These are phyloP conservation scores for Colletotrichum gigasporum DNA, from an alignment of 2,329 filamentous ascomycete genomes.

Conservation along the genomic window DNA sequence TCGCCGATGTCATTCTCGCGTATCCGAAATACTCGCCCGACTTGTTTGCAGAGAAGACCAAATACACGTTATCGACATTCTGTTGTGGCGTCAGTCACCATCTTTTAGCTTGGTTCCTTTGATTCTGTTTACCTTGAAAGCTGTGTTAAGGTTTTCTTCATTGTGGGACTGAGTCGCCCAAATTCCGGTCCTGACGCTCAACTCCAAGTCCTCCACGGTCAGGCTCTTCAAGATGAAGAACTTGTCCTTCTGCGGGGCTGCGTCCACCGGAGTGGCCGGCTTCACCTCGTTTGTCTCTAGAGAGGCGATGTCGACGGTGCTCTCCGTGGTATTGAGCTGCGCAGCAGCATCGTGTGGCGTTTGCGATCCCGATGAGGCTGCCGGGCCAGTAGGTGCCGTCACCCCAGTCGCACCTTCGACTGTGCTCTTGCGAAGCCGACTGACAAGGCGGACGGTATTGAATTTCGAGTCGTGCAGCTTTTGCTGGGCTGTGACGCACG, in stretches of 20 bases:
- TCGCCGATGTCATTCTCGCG: slow-evolving; percentile 86
- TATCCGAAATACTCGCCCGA: slow-evolving; percentile 98
- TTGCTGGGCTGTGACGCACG: slow-evolving; percentile 79
- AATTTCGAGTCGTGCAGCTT: slow-evolving; percentile 93
- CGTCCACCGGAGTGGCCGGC: slow-evolving; percentile 25
- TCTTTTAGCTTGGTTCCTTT: neutral
- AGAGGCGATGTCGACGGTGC: neutral
- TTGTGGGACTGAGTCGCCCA: slow-evolving; percentile 98
- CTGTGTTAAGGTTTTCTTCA: slow-evolving; percentile 82
- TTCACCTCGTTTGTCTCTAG: slow-evolving; percentile 10
- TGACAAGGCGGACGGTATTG: slow-evolving; percentile 85
- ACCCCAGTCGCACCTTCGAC: slow-evolving; percentile 56
- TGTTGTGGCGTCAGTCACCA: slow-evolving; percentile 47
- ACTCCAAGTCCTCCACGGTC: slow-evolving; percentile 87
- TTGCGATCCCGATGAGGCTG: slow-evolving; percentile 43
- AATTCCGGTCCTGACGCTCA: slow-evolving; percentile 85
- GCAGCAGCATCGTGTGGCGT: slow-evolving; percentile 4
- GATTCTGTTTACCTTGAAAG: slow-evolving; percentile 73
- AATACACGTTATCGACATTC: slow-evolving; percentile 84
- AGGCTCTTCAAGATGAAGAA: slow-evolving; percentile 96
- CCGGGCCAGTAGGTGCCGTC: slow-evolving; percentile 65
- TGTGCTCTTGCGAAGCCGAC: slow-evolving; percentile 74
- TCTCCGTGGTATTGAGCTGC: neutral
- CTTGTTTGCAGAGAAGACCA: slow-evolving; percentile 97
- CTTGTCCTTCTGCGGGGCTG: slow-evolving; percentile 66